Percentiles rank a stretch among this genome's conserved stretches.
phyloP scores from a whole-genome alignment of 805 yeast species.

The Ogataea allantospora region DNA sequence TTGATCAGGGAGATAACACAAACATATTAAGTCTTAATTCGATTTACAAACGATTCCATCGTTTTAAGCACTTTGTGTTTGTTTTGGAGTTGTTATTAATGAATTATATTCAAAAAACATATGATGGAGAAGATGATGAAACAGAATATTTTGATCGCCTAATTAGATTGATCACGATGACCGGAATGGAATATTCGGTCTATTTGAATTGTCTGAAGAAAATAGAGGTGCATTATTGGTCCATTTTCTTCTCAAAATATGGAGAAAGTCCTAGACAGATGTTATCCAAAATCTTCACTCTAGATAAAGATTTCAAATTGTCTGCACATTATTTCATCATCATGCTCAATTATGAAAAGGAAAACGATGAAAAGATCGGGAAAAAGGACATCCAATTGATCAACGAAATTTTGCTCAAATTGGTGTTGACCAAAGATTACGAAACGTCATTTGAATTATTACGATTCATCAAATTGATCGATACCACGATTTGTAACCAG shows the following conservation, averaged over 20 bases:
- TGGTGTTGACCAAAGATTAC: constrained; percentile 42
- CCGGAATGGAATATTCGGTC: constrained; percentile 35
- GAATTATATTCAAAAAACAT: constrained; percentile 32
- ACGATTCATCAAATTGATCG: constrained; percentile 51
- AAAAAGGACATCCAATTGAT: constrained; percentile 40
- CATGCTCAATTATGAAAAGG: constrained; percentile 48
- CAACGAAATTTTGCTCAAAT: constrained; percentile 42
- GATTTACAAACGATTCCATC: constrained; percentile 37
- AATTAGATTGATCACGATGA: constrained; percentile 33
- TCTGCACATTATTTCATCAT: constrained; percentile 53
- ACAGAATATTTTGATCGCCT: constrained; percentile 31
- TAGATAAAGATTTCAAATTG: constrained; percentile 40
- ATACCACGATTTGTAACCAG: constrained; percentile 35
- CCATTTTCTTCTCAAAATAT: constrained; percentile 41
- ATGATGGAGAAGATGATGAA: constrained; percentile 31
- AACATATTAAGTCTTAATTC: constrained; percentile 29
- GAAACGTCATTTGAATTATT: constrained; percentile 56
- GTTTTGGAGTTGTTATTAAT: constrained; percentile 50
- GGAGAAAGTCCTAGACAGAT: constrained; percentile 45
- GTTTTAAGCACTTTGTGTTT: constrained; percentile 44
- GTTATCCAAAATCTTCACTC: constrained; percentile 38
- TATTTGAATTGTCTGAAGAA: constrained; percentile 52
- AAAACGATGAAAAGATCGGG: constrained; percentile 24
- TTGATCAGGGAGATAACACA: constrained; percentile 16
- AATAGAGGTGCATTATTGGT: constrained; percentile 53